Evolutionary conservation across 2,329 filamentous ascomycete species (phyloP).

Genomic region (Pseudogymnoascus sp.): DNA sequence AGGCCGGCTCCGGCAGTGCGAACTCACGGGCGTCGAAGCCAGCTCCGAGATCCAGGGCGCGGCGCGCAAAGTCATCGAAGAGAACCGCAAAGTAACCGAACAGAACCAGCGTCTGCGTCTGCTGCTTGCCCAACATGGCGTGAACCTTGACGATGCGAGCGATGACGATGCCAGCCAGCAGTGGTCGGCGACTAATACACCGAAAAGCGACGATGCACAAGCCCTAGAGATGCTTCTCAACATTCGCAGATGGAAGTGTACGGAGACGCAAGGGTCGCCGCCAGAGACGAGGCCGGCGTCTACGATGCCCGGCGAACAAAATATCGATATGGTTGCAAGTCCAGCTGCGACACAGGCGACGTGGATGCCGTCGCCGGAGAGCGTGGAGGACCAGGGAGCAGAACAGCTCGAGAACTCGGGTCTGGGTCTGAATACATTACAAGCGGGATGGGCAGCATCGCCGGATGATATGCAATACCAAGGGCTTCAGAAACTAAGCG

Average conservation of each 20-base stretch:
- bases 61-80: conserved; percentile 59
- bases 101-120: conserved; percentile 60
- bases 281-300: neutral
- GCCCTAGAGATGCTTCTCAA: conserved; percentile 23
- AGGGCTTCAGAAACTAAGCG: neutral
- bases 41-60: conserved; percentile 65
- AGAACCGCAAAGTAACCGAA: conserved; percentile 63
- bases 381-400: neutral
- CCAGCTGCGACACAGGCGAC: neutral
- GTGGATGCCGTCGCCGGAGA: neutral
- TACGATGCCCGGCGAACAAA: neutral
- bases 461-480: neutral
- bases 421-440: neutral
- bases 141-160: neutral
- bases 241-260: conserved; percentile 19
- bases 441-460: neutral
- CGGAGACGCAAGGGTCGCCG: neutral
- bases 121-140: conserved; percentile 50
- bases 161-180: neutral
- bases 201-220: conserved; percentile 19
- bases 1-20: conserved; percentile 53
- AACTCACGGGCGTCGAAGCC: conserved; percentile 59
- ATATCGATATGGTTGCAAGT: neutral
- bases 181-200: neutral
- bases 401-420: neutral